Evolutionary conservation across 2,329 filamentous ascomycete species (phyloP), one percentile per base, ranked within the genome.

Genomic region (Dothideomycetidae sp.): DNA sequence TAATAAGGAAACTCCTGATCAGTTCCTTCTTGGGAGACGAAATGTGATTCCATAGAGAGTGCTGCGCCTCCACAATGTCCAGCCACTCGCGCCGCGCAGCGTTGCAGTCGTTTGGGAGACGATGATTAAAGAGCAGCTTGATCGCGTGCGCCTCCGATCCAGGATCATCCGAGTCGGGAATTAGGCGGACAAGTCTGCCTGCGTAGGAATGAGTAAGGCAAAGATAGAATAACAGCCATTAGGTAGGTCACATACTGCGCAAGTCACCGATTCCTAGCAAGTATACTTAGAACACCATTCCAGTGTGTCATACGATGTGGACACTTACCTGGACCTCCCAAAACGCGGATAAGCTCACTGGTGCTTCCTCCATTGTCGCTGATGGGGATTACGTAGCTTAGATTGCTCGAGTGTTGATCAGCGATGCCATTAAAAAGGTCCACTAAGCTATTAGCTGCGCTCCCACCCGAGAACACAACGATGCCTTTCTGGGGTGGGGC

Each of bases 321-420:
- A n/a, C n/a, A 33, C 60, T 39, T 61, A 78, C 88, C 88, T 46
- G 88, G 88, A 1, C 90, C 90, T 10, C 88, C 90, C 60, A 96
- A 90, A 23, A 96, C 85, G 23, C 90, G 73, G 47, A 94, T 93
- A 50, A 94, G 66, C 62, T 96, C 88, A 31, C 83, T 93, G 2
- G 85, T 92, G 49, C 82, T 92, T 28, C 88, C 88, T 33, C 88
- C 88, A 59, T 96, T 96, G 61, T 96, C 88, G 46, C 81, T 90
- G 54, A 94, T 93, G 23, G 88, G 88, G 36, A 96, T 93, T 42
- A 94, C 75, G 57, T 93, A 92, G 59, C 74, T 83, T 29, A 92
- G 61, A 2, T 70, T 64, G 51, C 78, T 80, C 29, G 69, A 60
- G 44, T 79, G 81, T 48, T 69, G 76, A 44, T 75, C 59, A 17